Conservation (phyloP, 148 eudicot species). For the Chenopodium quinoa region DNA sequence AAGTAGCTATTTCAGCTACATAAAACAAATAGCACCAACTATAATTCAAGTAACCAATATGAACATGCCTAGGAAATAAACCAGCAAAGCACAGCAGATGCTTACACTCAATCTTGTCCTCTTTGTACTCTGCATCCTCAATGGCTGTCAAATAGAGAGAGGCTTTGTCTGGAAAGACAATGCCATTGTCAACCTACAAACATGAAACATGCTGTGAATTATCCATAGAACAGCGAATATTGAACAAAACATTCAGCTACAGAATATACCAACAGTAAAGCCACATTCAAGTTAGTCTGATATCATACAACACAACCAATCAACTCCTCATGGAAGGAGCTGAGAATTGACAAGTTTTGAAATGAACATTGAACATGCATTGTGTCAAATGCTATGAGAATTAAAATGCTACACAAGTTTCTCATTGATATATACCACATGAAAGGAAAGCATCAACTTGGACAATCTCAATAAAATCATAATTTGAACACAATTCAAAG, state of each 20-base stretch:
- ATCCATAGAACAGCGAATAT: too few relatives aligned
- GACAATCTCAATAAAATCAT: not conserved
- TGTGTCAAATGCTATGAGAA: not conserved
- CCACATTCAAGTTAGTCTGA: not conserved
- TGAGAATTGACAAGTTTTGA: not conserved
- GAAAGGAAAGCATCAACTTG: not conserved
- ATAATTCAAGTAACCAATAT: constrained; percentile 1
- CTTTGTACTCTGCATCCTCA: constrained; percentile 97
- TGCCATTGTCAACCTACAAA: constrained; percentile 65
- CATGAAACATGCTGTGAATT: constrained; percentile 7
- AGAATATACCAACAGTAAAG: not conserved
- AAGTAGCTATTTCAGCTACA: not conserved
- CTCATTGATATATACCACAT: not conserved
- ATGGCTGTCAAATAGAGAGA: constrained; percentile 89
- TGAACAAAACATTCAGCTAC: not conserved
- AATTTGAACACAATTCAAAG: too few relatives aligned
- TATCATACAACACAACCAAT: not conserved
- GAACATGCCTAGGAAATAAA: not conserved
- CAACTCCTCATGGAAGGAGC: not conserved
- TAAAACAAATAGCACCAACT: not conserved
- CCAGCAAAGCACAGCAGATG: constrained; percentile 2
- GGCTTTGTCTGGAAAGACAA: constrained; percentile 91
- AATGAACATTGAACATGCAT: too few relatives aligned
- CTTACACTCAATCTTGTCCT: constrained; percentile 97
- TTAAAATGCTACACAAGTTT: not conserved